Evolutionary conservation across 2,329 filamentous ascomycete species (phyloP).

Genomic region (Fusarium albosuccineum): DNA sequence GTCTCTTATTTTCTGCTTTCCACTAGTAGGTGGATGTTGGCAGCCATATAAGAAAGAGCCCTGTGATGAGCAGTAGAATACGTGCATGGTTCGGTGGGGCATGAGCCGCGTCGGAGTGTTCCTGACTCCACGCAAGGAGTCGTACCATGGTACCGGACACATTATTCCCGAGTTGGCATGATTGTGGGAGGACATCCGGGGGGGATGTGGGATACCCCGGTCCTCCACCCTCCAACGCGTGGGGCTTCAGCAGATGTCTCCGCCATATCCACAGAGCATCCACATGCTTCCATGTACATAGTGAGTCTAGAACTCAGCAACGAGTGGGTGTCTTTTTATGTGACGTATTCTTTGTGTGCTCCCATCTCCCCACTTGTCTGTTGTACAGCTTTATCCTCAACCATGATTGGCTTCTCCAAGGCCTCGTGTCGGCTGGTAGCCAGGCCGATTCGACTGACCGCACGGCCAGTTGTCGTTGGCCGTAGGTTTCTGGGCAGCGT

Average conservation of each 20-base stretch:
- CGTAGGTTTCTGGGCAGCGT: background rate
- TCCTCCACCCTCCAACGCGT: background rate
- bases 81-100: background rate
- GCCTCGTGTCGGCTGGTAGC: background rate
- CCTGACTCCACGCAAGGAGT: background rate
- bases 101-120: background rate
- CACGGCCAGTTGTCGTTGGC: background rate
- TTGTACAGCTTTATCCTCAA: background rate
- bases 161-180: background rate
- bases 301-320: no score
- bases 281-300: background rate
- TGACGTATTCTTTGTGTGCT: background rate
- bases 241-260: background rate
- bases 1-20: no score
- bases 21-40: background rate
- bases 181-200: background rate
- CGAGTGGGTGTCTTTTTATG: background rate
- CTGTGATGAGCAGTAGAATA: no score
- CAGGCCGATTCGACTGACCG: background rate
- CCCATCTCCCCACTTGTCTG: background rate
- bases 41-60: background rate
- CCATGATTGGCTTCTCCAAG: background rate
- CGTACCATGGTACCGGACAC: background rate
- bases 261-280: background rate
- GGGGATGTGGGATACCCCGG: background rate